These are phyloP conservation scores for Clarkia xantiana DNA, from an alignment of 345 rosid genomes.

Conservation along the genomic window DNA sequence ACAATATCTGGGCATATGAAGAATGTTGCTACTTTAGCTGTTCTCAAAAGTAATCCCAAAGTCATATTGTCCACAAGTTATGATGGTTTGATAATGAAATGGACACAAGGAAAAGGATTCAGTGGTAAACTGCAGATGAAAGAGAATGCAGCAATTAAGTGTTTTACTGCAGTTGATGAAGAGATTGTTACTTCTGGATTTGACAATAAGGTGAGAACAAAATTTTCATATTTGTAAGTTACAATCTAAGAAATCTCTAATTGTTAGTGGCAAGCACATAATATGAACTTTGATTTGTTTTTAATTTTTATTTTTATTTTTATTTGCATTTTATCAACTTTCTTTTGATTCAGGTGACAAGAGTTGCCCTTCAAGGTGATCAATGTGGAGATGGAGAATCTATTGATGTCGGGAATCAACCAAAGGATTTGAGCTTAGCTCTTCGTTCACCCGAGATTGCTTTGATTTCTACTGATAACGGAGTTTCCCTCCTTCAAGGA, in stretches of 20 bases:
- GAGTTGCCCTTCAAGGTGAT: conserved; percentile 51
- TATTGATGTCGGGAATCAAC: conserved; percentile 69
- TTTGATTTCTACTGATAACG: conserved; percentile 56
- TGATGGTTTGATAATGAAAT: conserved; percentile 79
- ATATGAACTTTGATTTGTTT: background rate
- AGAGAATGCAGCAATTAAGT: conserved; percentile 69
- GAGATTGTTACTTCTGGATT: conserved; percentile 79
- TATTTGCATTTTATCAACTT: background rate
- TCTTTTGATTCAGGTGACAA: conserved; percentile 38
- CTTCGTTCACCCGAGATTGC: conserved; percentile 51
- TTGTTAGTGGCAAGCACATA: no score
- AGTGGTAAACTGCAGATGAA: conserved; percentile 58
- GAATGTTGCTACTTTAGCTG: conserved; percentile 59
- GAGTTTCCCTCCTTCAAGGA: conserved; percentile 64
- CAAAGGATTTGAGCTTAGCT: conserved; percentile 78
- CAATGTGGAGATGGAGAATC: conserved; percentile 54
- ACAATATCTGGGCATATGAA: conserved; percentile 83
- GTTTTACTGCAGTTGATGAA: conserved; percentile 70
- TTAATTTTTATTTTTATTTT: background rate
- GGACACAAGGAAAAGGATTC: conserved; percentile 80
- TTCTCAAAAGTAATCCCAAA: conserved; percentile 48
- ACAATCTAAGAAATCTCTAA: no score
- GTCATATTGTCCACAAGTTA: conserved; percentile 65
- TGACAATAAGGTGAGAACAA: conserved; percentile 56
- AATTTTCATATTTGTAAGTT: no score